Evolutionary conservation across 345 rosid species (phyloP), one percentile per base, ranked within the genome.

Genomic region (Euclidium syriacum): DNA sequence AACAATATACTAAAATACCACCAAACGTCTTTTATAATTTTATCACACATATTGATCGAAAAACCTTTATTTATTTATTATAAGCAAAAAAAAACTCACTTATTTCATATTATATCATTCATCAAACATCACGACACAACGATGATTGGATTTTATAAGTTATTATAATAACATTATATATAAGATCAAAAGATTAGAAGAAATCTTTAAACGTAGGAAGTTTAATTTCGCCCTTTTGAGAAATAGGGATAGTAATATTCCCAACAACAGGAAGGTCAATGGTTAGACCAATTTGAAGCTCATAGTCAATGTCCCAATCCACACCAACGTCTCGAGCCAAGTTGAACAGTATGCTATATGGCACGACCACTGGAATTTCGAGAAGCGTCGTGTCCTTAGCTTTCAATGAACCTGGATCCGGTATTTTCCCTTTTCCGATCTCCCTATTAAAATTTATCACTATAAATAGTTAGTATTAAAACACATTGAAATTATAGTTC

Each of bases 251-350:
- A 43, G 83, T 90, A 59, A 87, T 23, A 53, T 82, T 16, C 1
- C 97, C 99, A 0, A 85, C 7, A 42, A 94, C 8, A 3, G 99
- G 99, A 46, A 94, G 85, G 62, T 94, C 97, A 52, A 90, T 52
- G 52, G 62, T 70, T 57, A 94, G 87, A 33, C 82, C 84, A 26
- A 94, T 9, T 9, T 84, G 67, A 64, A 94, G 61, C 42, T 75
- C 78, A 32, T 90, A 94, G 73, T 94, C 99, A 25, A 94, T 87
- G 73, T 90, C 99, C 96, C 97, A 87, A 35, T 94, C 97, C n/a
- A 44, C 68, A 4, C 83, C 88, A 7, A 94, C 63, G 80, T 94
- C 99, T 72, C 36, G 71, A 17, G 65, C 91, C 77, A 94, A 60
- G 71, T 81, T 87, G 50, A 90, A 41, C 58, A 94, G 33, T 54